These are phyloP conservation scores for Fulvia fulva DNA, from an alignment of 2,329 filamentous ascomycete species.

Conservation along the genomic window DNA sequence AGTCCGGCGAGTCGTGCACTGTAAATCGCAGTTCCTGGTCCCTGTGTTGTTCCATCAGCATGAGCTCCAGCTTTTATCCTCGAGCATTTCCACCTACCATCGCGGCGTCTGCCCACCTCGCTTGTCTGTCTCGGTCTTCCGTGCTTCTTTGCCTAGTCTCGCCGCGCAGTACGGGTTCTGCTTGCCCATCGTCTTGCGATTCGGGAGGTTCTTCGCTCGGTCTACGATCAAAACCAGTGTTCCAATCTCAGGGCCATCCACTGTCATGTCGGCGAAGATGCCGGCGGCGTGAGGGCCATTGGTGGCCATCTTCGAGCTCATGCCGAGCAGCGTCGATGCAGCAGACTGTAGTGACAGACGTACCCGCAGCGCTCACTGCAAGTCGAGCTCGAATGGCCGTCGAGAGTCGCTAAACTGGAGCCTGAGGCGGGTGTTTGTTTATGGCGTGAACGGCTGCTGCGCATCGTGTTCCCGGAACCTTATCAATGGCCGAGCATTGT, in stretches of 20 bases:
- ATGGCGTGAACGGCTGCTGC: neutral
- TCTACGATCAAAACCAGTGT: constrained; percentile 90
- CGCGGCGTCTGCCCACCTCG: constrained; percentile 90
- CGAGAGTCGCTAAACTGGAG: neutral
- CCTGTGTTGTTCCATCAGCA: constrained; percentile 56
- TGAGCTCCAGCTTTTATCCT: constrained; percentile 9
- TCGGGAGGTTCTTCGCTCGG: constrained; percentile 93
- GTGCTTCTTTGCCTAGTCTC: constrained; percentile 89
- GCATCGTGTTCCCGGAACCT: constrained; percentile 6
- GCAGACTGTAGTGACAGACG: neutral
- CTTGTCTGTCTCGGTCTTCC: constrained; percentile 92
- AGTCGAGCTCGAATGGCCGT: neutral
- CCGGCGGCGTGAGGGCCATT: constrained; percentile 76
- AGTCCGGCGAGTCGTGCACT: constrained; percentile 94
- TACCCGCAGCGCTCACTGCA: neutral
- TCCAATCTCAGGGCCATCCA: constrained; percentile 89
- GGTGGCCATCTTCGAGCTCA: constrained; percentile 19
- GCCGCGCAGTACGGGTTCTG: constrained; percentile 97
- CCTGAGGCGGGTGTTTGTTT: constrained; percentile 4
- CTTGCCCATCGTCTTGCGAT: constrained; percentile 95
- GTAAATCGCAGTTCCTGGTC: constrained; percentile 95
- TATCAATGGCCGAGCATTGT: constrained; percentile 1
- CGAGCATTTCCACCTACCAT: constrained; percentile 62
- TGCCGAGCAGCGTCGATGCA: neutral
- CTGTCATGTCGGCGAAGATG: constrained; percentile 89